A percentile compares a stretch with the other conserved stretches of the same genome.
phyloP scores from a whole-genome alignment of 2,329 filamentous ascomycete genomes.

The Aspergillus fumigatus region DNA sequence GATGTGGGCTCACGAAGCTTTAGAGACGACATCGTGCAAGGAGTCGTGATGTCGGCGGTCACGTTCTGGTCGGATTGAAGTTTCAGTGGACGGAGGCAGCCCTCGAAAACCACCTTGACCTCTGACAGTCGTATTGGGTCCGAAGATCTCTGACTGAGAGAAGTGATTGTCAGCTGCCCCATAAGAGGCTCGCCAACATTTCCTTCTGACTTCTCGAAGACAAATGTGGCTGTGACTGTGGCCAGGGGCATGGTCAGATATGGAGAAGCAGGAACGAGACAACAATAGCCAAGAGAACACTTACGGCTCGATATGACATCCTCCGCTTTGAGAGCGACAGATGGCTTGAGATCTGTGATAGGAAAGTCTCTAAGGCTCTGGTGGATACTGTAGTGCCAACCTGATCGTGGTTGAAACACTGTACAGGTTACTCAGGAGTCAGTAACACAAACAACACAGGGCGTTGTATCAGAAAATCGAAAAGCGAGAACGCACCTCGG shows the following conservation, averaged over 20 bases:
- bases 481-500: conserved; percentile 22
- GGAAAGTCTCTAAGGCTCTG: conserved; percentile 40
- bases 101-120: conserved; percentile 51
- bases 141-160: conserved; percentile 43
- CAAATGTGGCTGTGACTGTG: conserved; percentile 49
- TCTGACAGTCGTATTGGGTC: conserved; percentile 46
- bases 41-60: conserved; percentile 16
- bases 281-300: conserved; percentile 17
- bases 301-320: conserved; percentile 46
- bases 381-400: conserved; percentile 45
- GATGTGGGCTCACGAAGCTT: conserved; percentile 30
- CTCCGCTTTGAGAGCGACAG: conserved; percentile 45
- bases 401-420: conserved; percentile 35
- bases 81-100: conserved; percentile 42
- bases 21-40: conserved; percentile 28
- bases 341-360: conserved; percentile 38
- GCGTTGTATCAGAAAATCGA: neutral
- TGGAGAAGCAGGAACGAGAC: neutral
- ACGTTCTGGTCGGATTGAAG: conserved; percentile 32
- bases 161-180: conserved; percentile 53
- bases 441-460: neutral
- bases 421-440: conserved; percentile 1
- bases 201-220: conserved; percentile 51
- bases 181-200: conserved; percentile 56
- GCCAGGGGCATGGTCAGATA: conserved; percentile 14